phyloP scores from a whole-genome alignment of 2,329 filamentous ascomycete genomes.

The Colletotrichum cuscutae region DNA sequence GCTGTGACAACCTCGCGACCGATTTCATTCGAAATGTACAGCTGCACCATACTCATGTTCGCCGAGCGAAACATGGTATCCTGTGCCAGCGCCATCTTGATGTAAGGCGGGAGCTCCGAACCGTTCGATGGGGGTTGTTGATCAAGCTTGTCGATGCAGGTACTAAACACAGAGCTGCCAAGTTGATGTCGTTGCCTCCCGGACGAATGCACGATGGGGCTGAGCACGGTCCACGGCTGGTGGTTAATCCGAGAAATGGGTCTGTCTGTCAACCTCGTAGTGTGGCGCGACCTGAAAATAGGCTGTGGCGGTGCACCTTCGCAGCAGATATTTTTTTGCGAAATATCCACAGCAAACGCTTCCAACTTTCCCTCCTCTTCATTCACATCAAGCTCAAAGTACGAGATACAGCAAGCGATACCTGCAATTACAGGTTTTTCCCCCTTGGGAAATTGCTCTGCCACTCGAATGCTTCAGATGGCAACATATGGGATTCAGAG shows the following conservation, averaged over 20 bases:
- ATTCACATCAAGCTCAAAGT: not conserved
- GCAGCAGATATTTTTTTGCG: constrained; percentile 25
- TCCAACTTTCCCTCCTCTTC: not conserved
- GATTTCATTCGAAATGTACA: constrained; percentile 99
- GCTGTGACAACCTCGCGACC: constrained; percentile 97
- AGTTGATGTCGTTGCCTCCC: constrained; percentile 38
- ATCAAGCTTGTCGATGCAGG: constrained; percentile 34
- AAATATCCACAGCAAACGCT: constrained; percentile 3
- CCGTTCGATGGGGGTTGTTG: constrained; percentile 24
- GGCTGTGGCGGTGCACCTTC: constrained; percentile 21
- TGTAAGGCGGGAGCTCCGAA: constrained; percentile 37
- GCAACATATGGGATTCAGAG: not conserved
- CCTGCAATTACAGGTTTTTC: not conserved
- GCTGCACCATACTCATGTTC: constrained; percentile 99
- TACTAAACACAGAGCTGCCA: constrained; percentile 33
- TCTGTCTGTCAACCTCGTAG: too few species aligned
- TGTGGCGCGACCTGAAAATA: constrained; percentile 19
- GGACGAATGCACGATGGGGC: constrained; percentile 11
- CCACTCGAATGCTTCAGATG: not conserved
- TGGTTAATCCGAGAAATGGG: not conserved
- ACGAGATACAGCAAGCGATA: not conserved
- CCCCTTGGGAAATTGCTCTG: not conserved
- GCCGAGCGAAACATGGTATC: constrained; percentile 99
- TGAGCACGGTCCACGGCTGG: not conserved
- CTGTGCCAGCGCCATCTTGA: constrained; percentile 72